phyloP scores from a whole-genome alignment of 2,329 filamentous ascomycete species.

The Hypoxylon sp. region DNA sequence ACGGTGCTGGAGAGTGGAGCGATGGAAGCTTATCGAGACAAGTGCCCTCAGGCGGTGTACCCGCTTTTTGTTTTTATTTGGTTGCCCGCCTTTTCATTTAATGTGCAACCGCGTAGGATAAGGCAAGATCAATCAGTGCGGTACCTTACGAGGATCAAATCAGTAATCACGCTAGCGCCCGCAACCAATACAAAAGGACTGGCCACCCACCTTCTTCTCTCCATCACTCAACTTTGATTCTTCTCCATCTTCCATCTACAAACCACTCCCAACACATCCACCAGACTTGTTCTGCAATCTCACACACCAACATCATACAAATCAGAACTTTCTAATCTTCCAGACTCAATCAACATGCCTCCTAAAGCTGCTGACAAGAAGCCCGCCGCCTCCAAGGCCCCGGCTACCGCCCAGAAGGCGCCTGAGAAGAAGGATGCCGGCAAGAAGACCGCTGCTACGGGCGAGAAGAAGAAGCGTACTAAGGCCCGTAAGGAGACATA shows the following conservation, averaged over 20 bases:
- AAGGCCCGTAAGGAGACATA: constrained; percentile 99
- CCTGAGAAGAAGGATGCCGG: constrained; percentile 99
- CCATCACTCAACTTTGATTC: constrained; percentile 59
- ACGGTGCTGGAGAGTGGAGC: constrained; percentile 28
- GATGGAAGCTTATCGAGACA: constrained; percentile 17
- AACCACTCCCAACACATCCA: constrained; percentile 46
- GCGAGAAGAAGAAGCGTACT: constrained; percentile 99
- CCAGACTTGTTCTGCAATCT: constrained; percentile 44
- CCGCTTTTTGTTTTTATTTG: constrained; percentile 12
- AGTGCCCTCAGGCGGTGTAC: constrained; percentile 19
- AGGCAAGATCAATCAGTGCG: constrained; percentile 44
- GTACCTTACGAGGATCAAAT: constrained; percentile 56
- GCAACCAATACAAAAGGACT: constrained; percentile 72
- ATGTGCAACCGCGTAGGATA: constrained; percentile 13
- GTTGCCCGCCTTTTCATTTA: constrained; percentile 28
- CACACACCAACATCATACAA: constrained; percentile 25
- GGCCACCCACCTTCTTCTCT: constrained; percentile 63
- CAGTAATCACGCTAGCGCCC: constrained; percentile 66
- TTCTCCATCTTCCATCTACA: constrained; percentile 50
- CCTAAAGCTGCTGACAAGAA: constrained; percentile 99
- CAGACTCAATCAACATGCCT: constrained; percentile 77
- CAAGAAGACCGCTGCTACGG: constrained; percentile 98
- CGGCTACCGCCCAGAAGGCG: constrained; percentile 75
- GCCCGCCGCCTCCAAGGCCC: constrained; percentile 97
- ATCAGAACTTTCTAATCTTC: constrained; percentile 24